phyloP scores from a whole-genome alignment of 2,329 filamentous ascomycete genomes.

The Cladosporium sp. region DNA sequence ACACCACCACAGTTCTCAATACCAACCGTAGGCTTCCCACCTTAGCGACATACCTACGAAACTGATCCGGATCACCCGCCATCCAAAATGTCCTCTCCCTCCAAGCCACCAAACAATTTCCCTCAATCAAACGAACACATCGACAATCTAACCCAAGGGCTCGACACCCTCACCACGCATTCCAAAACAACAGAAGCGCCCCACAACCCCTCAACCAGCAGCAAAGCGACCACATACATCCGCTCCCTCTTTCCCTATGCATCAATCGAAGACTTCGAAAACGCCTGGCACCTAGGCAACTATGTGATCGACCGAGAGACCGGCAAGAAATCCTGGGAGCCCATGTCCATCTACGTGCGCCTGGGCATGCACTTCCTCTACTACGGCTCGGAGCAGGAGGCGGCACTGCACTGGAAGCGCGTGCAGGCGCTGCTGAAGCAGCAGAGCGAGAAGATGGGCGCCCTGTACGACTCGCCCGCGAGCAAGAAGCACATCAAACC shows the following conservation, averaged over 20 bases:
- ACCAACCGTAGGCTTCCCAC: no score
- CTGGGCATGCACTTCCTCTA: constrained; percentile 43
- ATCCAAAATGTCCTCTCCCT: no score
- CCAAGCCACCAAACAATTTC: no score
- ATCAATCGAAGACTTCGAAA: constrained; percentile 32
- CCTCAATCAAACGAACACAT: no score
- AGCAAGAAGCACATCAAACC: constrained; percentile 36
- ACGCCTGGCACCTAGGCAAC: constrained; percentile 39
- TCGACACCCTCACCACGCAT: not conserved
- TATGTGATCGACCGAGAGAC: constrained; percentile 41
- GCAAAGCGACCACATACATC: constrained; percentile 20
- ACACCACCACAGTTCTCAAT: no score
- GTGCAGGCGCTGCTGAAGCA: constrained; percentile 32
- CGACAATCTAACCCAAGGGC: not conserved
- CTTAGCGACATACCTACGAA: no score
- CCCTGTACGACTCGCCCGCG: constrained; percentile 36
- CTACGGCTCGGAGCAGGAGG: constrained; percentile 38
- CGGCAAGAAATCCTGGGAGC: constrained; percentile 38
- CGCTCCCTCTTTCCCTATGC: constrained; percentile 23
- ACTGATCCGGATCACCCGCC: no score
- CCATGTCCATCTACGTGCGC: constrained; percentile 41
- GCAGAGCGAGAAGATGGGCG: constrained; percentile 40
- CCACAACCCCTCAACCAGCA: not conserved
- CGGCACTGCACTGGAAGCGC: constrained; percentile 34
- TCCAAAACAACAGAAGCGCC: not conserved